phyloP scores from a whole-genome alignment of 2,329 filamentous ascomycete species.

The Phialocephala sp. region DNA sequence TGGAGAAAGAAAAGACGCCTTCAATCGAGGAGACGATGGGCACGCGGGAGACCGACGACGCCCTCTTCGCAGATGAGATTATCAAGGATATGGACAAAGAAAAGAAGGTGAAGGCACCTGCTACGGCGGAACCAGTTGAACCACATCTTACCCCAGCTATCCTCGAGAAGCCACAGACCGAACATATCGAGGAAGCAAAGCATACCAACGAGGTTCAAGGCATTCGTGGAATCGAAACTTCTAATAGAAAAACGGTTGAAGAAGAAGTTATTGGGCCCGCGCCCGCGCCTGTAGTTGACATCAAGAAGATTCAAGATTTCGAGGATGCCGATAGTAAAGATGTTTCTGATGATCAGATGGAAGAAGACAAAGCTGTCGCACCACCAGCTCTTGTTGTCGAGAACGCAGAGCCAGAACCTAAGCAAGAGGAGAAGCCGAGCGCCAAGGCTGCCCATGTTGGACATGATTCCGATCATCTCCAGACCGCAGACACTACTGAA shows the following conservation, averaged over 20 bases:
- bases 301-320: slow-evolving; percentile 4
- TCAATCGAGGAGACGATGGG: slow-evolving; percentile 25
- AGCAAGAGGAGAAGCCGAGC: neutral
- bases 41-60: slow-evolving; percentile 22
- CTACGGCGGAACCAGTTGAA: neutral
- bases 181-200: slow-evolving; percentile 12
- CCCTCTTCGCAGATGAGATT: slow-evolving; percentile 26
- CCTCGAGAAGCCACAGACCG: neutral
- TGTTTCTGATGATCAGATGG: slow-evolving; percentile 3
- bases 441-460: neutral
- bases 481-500: neutral
- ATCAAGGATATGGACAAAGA: slow-evolving; percentile 18
- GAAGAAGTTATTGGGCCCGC: slow-evolving; percentile 45
- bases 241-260: slow-evolving; percentile 45
- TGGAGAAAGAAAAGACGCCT: slow-evolving; percentile 5
- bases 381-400: slow-evolving; percentile 26
- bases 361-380: slow-evolving; percentile 9
- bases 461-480: slow-evolving; percentile 3
- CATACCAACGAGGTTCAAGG: slow-evolving; percentile 6
- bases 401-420: slow-evolving; percentile 44
- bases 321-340: slow-evolving; percentile 3
- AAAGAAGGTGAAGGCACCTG: slow-evolving; percentile 10
- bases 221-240: slow-evolving; percentile 28
- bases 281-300: slow-evolving; percentile 37
- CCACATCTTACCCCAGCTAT: slow-evolving; percentile 18